phyloP scores from a whole-genome alignment of 2,329 filamentous ascomycete species.

The Alternaria brassicae region DNA sequence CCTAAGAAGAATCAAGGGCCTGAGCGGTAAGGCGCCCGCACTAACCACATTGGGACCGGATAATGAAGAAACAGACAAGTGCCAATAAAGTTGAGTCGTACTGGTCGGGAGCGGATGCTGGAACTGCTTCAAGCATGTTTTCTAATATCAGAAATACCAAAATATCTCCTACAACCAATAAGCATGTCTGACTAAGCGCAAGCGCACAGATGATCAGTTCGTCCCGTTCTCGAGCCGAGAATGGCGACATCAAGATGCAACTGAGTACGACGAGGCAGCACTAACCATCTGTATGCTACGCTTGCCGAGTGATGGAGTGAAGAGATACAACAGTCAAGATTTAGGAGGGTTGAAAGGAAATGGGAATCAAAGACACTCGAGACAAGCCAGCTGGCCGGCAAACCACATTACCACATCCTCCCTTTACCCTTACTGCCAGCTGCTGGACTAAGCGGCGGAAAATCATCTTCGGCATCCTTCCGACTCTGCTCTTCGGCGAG shows the following conservation, averaged over 20 bases:
- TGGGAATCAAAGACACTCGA: background rate
- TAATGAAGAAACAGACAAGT: background rate
- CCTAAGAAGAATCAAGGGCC: background rate
- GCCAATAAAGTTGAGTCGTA: constrained; percentile 5
- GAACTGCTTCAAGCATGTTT: background rate
- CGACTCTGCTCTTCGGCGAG: constrained; percentile 65
- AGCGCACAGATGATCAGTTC: background rate
- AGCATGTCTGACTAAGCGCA: background rate
- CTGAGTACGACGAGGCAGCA: background rate
- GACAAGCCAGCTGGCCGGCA: background rate
- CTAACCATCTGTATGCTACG: background rate
- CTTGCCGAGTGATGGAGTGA: background rate
- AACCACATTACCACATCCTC: constrained; percentile 24
- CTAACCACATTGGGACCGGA: constrained; percentile 2
- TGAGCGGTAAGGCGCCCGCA: constrained; percentile 1
- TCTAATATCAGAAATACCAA: background rate
- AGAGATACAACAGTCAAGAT: background rate
- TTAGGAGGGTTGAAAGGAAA: background rate
- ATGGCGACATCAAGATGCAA: background rate
- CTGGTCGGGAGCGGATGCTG: background rate
- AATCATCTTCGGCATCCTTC: constrained; percentile 37
- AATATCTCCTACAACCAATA: background rate
- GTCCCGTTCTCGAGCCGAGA: background rate
- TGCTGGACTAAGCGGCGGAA: constrained; percentile 40
- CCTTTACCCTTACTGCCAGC: constrained; percentile 40